Evolutionary conservation across 129 eudicot species (phyloP).

Genomic region (Centaurea solstitialis): DNA sequence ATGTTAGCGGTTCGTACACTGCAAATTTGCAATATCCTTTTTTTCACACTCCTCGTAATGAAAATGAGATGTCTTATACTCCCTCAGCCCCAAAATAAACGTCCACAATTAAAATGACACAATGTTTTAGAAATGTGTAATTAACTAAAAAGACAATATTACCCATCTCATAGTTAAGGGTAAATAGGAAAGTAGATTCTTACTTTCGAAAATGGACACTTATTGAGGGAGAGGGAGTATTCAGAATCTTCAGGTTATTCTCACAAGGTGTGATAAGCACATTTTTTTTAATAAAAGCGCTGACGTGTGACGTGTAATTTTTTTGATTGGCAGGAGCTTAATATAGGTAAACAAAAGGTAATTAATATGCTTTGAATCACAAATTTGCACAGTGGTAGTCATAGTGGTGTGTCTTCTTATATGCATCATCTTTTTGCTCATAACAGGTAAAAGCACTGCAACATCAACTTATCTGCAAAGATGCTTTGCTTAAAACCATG

Average conservation of each 20-base stretch:
- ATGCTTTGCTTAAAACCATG: conserved; percentile 66
- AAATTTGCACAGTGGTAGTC: background rate
- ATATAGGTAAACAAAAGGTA: conserved; percentile 71
- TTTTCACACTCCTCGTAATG: background rate
- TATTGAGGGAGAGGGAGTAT: background rate
- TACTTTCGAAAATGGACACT: background rate
- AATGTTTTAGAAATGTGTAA: background rate
- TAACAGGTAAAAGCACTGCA: conserved; percentile 61
- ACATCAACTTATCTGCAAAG: conserved; percentile 72
- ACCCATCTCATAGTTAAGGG: background rate
- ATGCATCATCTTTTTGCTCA: background rate
- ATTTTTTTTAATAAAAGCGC: background rate
- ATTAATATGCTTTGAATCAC: conserved; percentile 1
- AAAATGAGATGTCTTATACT: background rate
- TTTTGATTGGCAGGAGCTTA: conserved; percentile 66
- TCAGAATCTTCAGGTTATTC: background rate
- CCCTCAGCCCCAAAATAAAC: background rate
- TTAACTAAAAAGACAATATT: background rate
- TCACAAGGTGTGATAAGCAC: background rate
- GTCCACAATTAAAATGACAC: background rate
- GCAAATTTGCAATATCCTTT: background rate
- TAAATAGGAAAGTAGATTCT: background rate
- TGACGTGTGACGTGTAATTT: background rate
- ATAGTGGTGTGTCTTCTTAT: background rate
- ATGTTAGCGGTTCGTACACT: conserved; percentile 62